These are phyloP conservation scores for Globisporangium lucens DNA, from an alignment of 352 stramenopile genomes.

Conservation along the genomic window DNA sequence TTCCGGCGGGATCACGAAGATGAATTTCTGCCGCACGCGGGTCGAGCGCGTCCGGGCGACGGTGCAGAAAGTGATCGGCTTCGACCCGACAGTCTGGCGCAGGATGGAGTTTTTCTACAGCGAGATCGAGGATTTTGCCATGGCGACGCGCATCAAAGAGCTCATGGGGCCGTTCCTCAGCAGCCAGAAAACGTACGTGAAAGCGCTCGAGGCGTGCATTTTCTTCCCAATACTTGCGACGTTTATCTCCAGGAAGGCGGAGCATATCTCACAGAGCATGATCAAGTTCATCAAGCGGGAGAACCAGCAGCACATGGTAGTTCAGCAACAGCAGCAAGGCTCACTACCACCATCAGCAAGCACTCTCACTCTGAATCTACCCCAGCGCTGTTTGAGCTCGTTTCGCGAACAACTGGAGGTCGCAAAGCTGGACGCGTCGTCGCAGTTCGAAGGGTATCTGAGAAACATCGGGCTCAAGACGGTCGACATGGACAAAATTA, in stretches of 20 bases:
- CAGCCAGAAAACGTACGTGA: slow-evolving; percentile 10
- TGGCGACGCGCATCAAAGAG: slow-evolving; percentile 8
- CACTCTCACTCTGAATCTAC: neutral
- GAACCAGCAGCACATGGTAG: neutral
- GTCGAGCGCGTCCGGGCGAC: slow-evolving; percentile 10
- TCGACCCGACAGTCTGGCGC: slow-evolving; percentile 12
- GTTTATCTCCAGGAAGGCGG: slow-evolving; percentile 13
- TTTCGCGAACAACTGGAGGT: slow-evolving; percentile 1
- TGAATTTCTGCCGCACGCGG: slow-evolving; percentile 18
- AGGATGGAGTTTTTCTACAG: slow-evolving; percentile 16
- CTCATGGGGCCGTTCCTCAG: slow-evolving; percentile 10
- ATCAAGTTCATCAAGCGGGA: slow-evolving; percentile 4
- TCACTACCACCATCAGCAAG: neutral
- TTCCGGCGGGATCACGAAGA: slow-evolving; percentile 10
- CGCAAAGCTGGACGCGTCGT: neutral
- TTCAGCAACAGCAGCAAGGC: neutral
- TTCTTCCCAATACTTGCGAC: slow-evolving; percentile 13
- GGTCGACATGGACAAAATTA: slow-evolving; percentile 20
- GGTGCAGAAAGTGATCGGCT: slow-evolving; percentile 15
- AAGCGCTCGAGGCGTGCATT: slow-evolving; percentile 15
- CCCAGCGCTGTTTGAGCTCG: neutral
- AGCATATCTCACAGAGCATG: slow-evolving; percentile 17
- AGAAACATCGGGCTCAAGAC: slow-evolving; percentile 17
- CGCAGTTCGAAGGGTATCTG: slow-evolving; percentile 16
- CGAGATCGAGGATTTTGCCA: slow-evolving; percentile 15